Conservation (phyloP, 2,329 filamentous ascomycete species). For the Sarocladium oryzae region DNA sequence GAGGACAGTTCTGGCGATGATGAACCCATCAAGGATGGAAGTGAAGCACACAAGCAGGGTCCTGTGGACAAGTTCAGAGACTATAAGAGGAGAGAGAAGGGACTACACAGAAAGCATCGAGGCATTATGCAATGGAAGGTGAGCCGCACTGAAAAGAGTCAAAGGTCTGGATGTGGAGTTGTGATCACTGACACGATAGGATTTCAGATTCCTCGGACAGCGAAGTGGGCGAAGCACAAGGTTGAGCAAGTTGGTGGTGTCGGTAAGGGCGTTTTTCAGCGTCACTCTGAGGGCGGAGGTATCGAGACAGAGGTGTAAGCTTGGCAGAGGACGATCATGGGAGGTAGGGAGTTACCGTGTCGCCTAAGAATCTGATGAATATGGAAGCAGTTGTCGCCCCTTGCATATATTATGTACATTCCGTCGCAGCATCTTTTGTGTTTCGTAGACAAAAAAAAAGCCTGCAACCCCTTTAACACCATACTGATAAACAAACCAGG, state of each 20-base stretch:
- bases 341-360: no score
- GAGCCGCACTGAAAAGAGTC: conserved; percentile 14
- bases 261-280: conserved; percentile 50
- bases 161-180: no score
- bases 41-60: conserved; percentile 35
- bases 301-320: conserved; percentile 63
- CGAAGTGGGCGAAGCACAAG: conserved; percentile 48
- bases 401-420: no score
- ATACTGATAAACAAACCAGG: not conserved
- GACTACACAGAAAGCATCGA: conserved; percentile 58
- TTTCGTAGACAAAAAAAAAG: not conserved
- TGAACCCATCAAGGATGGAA: conserved; percentile 30
- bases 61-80: conserved; percentile 47
- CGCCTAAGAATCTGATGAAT: no score
- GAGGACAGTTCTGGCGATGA: conserved; percentile 33
- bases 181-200: no score
- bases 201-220: conserved; percentile 35
- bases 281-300: conserved; percentile 49
- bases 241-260: conserved; percentile 51
- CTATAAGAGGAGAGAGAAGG: conserved; percentile 52
- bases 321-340: not conserved
- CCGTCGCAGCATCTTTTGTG: no score
- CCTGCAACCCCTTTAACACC: not conserved
- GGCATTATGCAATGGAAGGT: conserved; percentile 68
- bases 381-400: no score